Evolutionary conservation across 129 eudicot genomes (phyloP), one percentile per base, ranked within the genome.

Genomic region (Flaveria ramosissima): DNA sequence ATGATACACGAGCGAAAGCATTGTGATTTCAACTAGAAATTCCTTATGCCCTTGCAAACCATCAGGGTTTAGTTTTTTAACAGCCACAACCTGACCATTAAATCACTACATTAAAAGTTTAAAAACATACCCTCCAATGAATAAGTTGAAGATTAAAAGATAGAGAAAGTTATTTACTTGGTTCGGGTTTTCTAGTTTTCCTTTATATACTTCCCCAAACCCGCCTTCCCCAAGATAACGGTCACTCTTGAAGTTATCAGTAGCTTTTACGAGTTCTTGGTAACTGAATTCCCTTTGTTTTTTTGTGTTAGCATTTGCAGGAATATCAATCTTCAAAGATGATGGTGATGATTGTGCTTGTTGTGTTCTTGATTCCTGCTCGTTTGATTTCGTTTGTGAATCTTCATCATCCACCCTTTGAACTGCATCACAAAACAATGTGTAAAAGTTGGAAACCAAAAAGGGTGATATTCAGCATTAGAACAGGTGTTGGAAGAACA

Each of bases 11-110:
- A 81, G 78, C 24, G 90, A 83, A 63, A 87, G 92, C 92, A 90
- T 89, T 45, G 80, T 82, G 85, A 90, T 76, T 81, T 90, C 92
- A 71, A 85, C 90, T 27, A 79, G 62, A 70, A 87, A 87, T 81
- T 87, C 92, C 61, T 77, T 87, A 45, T 84, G 82, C n/a, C 96
- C 90, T 87, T 87, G 96, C 72, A 77, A 47, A 69, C 92, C 92
- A 27, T 43, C 36, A 39, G 70, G 83, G 74, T 86, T 82, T 45
- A 87, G 79, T 72, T 68, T 77, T 73, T 90, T 90, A 55, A 85
- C 79, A 64, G 96, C 96, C 53, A 90, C 86, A 41, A 84, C 80
- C 96, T 90, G 89, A 47, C 77, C 72, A 82, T 63, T 52, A 30
- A 56, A 21, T 59, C 9, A 77, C 46, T 55, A 59, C n/a, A 65